Base-by-base conservation (phyloP, 2,329 filamentous ascomycete species). In the Alternaria sp. region DNA sequence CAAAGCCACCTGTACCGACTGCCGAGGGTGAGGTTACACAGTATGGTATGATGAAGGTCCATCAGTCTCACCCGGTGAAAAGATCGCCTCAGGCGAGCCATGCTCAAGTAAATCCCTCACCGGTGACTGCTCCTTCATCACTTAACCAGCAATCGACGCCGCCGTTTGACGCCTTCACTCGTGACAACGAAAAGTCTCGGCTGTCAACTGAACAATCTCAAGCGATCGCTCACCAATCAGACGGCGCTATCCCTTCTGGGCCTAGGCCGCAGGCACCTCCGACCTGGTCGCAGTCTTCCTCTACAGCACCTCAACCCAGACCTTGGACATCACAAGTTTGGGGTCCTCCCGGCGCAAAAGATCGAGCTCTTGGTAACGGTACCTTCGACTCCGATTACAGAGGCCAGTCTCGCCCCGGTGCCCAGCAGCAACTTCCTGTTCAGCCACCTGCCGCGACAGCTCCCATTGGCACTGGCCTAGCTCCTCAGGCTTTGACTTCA, bases 281-380 rank as follows among this genome's bases (percentile, higher is more conserved):
- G 63, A 58, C 69, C 40, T 79, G 76, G 76, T 65, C 73, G 44
- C 58, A 76, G 75, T 62, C 73, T 32, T 57, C 71, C 25, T 64
- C 71, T 25, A 65, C 76, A 45, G 65, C 71, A 32, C 66, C 69
- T 51, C 74, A 73, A 54, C 64, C 70, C 61, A 70, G 72, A 50
- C 62, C 69, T 58, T 78, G 77, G 77, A 71, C 70, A 26, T 74
- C 73, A 51, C 92, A 90, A 73, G 90, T 93, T 17, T 94, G 91
- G 91, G 91, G 89, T 17, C 88, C 90, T 46, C 90, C 89, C n/a
- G 88, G 75, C 62, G 63, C 88, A 58, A 90, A 87, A 70, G 89
- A 92, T 68, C 86, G 89, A 57, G 89, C 88, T 11, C 88, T 94
- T 19, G 91, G 91, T 4, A 94, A 94, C 76, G 91, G 91, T 46